These are phyloP conservation scores for Candida hispaniensis DNA, from an alignment of 805 yeast genomes.

Conservation along the genomic window DNA sequence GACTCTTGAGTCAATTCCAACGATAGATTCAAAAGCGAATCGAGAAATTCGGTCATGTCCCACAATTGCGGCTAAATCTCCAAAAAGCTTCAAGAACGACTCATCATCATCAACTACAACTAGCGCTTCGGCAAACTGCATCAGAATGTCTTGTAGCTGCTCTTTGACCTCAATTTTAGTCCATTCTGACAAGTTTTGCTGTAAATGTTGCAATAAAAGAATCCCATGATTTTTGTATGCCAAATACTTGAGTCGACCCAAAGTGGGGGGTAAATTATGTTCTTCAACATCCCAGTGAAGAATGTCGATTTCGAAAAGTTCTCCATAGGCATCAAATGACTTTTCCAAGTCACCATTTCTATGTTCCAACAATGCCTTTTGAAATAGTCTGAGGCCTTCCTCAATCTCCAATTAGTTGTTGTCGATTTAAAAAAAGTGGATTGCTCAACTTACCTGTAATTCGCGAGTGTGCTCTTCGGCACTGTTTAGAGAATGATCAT, in stretches of 20 bases:
- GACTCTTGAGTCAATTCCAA: slow-evolving; percentile 17
- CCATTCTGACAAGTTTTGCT: slow-evolving; percentile 21
- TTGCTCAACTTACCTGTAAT: slow-evolving; percentile 42
- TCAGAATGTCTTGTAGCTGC: slow-evolving; percentile 36
- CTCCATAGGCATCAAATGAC: slow-evolving; percentile 48
- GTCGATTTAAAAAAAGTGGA: background rate
- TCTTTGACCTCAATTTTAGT: slow-evolving; percentile 26
- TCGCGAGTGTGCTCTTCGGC: slow-evolving; percentile 88
- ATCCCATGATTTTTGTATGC: slow-evolving; percentile 76
- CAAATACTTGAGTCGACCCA: slow-evolving; percentile 63
- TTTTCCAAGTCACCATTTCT: slow-evolving; percentile 37
- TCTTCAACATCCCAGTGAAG: slow-evolving; percentile 30
- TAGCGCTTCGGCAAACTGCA: slow-evolving; percentile 55
- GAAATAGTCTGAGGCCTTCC: slow-evolving; percentile 67
- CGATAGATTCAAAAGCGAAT: slow-evolving; percentile 21
- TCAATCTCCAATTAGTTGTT: slow-evolving; percentile 37
- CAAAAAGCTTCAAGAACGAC: slow-evolving; percentile 20
- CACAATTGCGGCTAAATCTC: slow-evolving; percentile 18
- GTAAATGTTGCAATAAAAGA: slow-evolving; percentile 40
- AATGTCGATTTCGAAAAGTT: slow-evolving; percentile 59
- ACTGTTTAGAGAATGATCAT: slow-evolving; percentile 56
- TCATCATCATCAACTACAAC: slow-evolving; percentile 23
- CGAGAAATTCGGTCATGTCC: slow-evolving; percentile 22
- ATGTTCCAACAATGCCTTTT: slow-evolving; percentile 56
- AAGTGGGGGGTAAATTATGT: slow-evolving; percentile 45